Evolutionary conservation across 768 basidiomycete genomes (phyloP).

Genomic region (Rhodotorula babjevae): DNA sequence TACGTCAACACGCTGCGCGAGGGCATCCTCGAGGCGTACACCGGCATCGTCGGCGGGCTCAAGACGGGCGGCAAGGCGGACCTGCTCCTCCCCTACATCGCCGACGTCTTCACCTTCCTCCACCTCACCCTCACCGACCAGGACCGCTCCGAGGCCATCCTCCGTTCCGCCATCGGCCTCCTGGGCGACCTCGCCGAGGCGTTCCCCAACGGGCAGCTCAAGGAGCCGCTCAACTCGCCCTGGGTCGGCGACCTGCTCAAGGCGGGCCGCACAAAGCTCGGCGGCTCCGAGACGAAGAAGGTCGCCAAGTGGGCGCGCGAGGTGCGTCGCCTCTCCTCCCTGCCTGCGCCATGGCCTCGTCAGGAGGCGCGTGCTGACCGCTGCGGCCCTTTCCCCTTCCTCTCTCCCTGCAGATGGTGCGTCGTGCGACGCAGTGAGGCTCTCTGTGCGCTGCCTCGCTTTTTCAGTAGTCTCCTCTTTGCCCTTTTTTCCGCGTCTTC

Average conservation of each 20-base stretch:
- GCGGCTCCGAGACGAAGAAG: constrained; percentile 74
- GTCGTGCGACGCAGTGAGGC: constrained; percentile 29
- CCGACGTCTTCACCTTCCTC: constrained; percentile 68
- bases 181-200: constrained; percentile 88
- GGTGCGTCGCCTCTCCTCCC: constrained; percentile 49
- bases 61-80: constrained; percentile 76
- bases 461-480: no score
- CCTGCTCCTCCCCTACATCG: constrained; percentile 65
- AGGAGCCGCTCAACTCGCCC: constrained; percentile 67
- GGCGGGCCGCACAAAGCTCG: constrained; percentile 59
- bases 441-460: background rate
- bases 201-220: constrained; percentile 75
- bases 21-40: constrained; percentile 94
- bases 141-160: constrained; percentile 71
- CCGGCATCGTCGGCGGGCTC: constrained; percentile 83
- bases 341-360: no score
- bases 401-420: constrained; percentile 29
- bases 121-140: constrained; percentile 73
- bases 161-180: constrained; percentile 73
- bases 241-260: constrained; percentile 75
- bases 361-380: no score
- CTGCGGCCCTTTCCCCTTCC: no score
- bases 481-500: no score
- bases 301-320: constrained; percentile 90
- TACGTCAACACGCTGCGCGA: constrained; percentile 86